Evolutionary conservation across 169 alveolate genomes (phyloP).

Genomic region (Amoebophrya sp.): DNA sequence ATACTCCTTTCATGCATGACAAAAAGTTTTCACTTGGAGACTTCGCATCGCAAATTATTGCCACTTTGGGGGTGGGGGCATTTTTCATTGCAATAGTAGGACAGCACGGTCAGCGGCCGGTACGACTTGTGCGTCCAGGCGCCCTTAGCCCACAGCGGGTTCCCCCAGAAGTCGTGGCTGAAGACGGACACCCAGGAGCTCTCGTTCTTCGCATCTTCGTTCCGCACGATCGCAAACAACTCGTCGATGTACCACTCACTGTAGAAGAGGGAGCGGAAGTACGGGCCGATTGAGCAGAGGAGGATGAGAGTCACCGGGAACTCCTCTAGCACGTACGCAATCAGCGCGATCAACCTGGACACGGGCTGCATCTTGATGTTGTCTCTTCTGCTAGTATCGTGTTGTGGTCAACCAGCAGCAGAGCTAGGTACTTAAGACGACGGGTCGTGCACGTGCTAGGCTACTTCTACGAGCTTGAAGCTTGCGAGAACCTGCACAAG

Average conservation of each 20-base stretch:
- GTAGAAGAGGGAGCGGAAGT: background rate
- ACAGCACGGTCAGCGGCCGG: slow-evolving; percentile 47
- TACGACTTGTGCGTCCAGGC: slow-evolving; percentile 46
- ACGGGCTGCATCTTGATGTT: no score
- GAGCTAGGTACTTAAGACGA: no score
- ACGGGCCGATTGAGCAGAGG: background rate
- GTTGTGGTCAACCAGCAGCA: no score
- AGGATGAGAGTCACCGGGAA: background rate
- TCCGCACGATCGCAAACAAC: slow-evolving; percentile 49
- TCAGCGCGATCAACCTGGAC: background rate
- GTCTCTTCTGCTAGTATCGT: no score
- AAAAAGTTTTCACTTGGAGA: no score
- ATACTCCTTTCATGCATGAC: no score
- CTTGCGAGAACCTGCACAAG: no score
- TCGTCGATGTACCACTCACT: slow-evolving; percentile 50
- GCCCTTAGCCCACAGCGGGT: slow-evolving; percentile 31
- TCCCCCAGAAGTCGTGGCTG: slow-evolving; percentile 53
- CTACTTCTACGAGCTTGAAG: no score
- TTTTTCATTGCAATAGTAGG: no score
- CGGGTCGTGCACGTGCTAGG: no score
- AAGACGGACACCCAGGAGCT: background rate
- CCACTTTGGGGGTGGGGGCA: no score
- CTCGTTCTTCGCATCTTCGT: slow-evolving; percentile 42
- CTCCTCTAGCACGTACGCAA: background rate
- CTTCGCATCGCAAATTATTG: no score